phyloP scores from a whole-genome alignment of 345 rosid genomes.

The Corchorus olitorius region DNA sequence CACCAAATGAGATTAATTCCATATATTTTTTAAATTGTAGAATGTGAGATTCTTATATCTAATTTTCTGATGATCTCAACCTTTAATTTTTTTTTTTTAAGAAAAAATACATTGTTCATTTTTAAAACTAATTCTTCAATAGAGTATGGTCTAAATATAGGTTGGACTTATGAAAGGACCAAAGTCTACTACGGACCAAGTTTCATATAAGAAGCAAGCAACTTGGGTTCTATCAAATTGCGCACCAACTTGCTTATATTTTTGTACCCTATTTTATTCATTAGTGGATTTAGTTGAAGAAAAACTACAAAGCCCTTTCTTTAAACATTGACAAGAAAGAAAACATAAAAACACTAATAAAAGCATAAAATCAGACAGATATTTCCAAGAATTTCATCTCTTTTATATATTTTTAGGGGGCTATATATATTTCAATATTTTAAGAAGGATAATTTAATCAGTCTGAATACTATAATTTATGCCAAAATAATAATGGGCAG shows the following conservation, averaged over 20 bases:
- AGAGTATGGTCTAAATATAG: not conserved
- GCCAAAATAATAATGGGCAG: not conserved
- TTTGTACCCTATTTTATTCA: not conserved
- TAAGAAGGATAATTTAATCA: not conserved
- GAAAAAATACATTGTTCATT: no score
- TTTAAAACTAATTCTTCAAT: not conserved
- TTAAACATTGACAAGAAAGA: not conserved
- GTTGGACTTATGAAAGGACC: no score
- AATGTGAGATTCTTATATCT: not conserved
- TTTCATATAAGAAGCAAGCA: not conserved
- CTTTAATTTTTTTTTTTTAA: no score
- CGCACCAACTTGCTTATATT: not conserved
- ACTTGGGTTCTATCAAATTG: not conserved
- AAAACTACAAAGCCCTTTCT: not conserved
- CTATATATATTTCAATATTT: not conserved
- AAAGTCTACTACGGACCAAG: no score
- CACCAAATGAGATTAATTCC: no score
- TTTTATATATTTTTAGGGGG: not conserved
- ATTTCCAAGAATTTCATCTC: not conserved
- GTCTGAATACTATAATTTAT: no score
- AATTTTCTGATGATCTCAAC: no score
- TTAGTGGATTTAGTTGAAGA: not conserved
- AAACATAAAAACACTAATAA: constrained; percentile 3
- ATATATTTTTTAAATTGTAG: no score
- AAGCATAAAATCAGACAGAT: not conserved